Evolutionary conservation across 495 filamentous ascomycete genomes (phyloP).

Genomic region (Hamigera avellanea): DNA sequence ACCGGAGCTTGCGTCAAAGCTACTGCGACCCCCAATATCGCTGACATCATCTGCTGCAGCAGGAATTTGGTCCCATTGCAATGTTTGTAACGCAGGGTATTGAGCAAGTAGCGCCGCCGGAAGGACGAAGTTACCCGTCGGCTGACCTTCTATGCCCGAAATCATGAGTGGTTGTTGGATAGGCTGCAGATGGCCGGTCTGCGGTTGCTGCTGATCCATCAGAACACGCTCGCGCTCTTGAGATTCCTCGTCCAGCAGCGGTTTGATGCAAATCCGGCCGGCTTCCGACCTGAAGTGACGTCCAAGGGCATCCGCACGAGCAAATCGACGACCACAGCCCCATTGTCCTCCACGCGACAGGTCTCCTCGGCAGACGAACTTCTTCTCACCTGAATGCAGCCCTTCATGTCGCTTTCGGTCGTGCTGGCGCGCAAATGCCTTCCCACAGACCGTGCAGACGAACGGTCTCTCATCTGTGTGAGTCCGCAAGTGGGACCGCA

Average conservation of each 20-base stretch:
- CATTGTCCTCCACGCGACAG: constrained; percentile 72
- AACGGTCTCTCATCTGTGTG: constrained; percentile 90
- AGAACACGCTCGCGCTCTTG: constrained; percentile 58
- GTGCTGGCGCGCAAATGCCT: constrained; percentile 91
- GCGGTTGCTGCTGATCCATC: constrained; percentile 50
- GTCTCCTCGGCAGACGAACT: constrained; percentile 90
- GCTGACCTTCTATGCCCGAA: constrained; percentile 27
- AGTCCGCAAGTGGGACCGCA: constrained; percentile 83
- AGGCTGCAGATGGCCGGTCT: constrained; percentile 27
- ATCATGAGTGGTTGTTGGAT: constrained; percentile 31
- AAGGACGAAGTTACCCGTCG: constrained; percentile 50
- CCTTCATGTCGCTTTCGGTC: constrained; percentile 89
- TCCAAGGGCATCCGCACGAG: constrained; percentile 87
- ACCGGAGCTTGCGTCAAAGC: constrained; percentile 80
- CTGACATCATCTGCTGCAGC: constrained; percentile 45
- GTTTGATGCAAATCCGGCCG: constrained; percentile 90
- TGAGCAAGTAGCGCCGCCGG: constrained; percentile 82
- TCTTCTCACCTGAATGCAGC: constrained; percentile 86
- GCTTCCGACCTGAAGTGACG: constrained; percentile 97
- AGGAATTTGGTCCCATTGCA: constrained; percentile 62
- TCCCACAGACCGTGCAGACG: constrained; percentile 91
- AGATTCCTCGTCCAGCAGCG: constrained; percentile 81
- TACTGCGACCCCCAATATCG: constrained; percentile 71
- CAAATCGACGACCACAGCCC: constrained; percentile 91
- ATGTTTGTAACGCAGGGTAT: constrained; percentile 75